Conservation (phyloP, 1,139 yeast genomes). For the Taphrina communis region DNA sequence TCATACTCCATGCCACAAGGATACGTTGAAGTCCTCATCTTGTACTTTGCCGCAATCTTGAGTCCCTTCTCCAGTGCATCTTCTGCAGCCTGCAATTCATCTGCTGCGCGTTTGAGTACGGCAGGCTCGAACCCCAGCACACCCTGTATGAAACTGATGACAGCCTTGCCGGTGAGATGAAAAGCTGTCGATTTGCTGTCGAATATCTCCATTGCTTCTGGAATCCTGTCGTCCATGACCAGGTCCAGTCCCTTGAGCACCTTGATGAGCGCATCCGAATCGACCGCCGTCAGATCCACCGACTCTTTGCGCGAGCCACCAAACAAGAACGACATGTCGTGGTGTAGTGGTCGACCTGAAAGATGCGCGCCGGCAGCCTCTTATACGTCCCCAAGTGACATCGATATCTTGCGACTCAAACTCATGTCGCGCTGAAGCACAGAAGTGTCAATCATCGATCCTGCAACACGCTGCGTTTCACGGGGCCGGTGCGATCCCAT, state of each 20-base stretch:
- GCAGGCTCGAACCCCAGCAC: slow-evolving; percentile 49
- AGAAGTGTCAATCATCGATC: neutral
- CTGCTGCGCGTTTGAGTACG: slow-evolving; percentile 64
- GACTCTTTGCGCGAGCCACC: slow-evolving; percentile 31
- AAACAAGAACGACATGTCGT: slow-evolving; percentile 29
- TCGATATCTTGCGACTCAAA: too few relatives aligned
- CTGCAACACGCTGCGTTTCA: slow-evolving; percentile 4
- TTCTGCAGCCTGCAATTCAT: slow-evolving; percentile 75
- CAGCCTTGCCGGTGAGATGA: slow-evolving; percentile 39
- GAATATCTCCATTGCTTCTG: slow-evolving; percentile 33
- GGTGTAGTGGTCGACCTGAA: too few relatives aligned
- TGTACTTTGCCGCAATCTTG: slow-evolving; percentile 48
- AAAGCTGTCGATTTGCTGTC: slow-evolving; percentile 23
- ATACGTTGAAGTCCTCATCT: slow-evolving; percentile 30
- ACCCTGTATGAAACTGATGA: slow-evolving; percentile 37
- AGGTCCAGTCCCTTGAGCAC: slow-evolving; percentile 40
- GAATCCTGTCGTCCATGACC: slow-evolving; percentile 38
- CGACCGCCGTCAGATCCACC: slow-evolving; percentile 32
- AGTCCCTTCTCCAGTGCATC: slow-evolving; percentile 68
- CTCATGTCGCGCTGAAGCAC: too few relatives aligned
- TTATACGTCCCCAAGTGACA: too few relatives aligned
- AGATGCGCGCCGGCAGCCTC: too few relatives aligned
- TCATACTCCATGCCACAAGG: slow-evolving; percentile 38
- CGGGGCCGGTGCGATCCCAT: slow-evolving; percentile 5
- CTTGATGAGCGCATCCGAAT: slow-evolving; percentile 35